Base-by-base conservation (phyloP, 192 early-diverging fungal species). In the Backusella psychrophila region DNA sequence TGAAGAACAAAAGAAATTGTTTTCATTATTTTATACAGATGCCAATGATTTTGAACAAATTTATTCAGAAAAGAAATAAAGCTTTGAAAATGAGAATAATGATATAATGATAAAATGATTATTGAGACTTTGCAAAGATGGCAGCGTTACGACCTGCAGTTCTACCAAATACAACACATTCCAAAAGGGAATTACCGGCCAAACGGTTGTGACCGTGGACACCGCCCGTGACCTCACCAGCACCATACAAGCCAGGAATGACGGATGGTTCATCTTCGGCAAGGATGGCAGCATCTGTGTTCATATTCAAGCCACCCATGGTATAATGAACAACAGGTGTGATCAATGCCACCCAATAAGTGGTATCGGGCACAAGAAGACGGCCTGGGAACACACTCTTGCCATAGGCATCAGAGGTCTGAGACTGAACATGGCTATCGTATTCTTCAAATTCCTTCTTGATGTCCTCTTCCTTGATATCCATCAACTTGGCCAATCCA, bases 191-290 rank as follows among this genome's bases (percentile, higher is more conserved):
- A 75, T 90, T 89, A 42, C 94, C 94, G 66, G 89, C 94, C 36
- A 95, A 86, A 52, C 94, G 90, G 85, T 95, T 95, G 71, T 89
- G 89, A 11, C 94, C 94, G 80, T 95, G 94, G 39, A 95, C 89
- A 56, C 94, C 94, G 46, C 93, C 94, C 23, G 92, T 91, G 41
- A 95, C 89, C 79, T 95, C 94, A 77, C 94, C 93, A 65, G 89
- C 89, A 23, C 93, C 94, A 75, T 89, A 88, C 23, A 94, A 79
- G 63, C 93, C 93, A 34, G 88, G 86, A 65, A 94, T 85, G 1
- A 76, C 75, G 33, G 81, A 44, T 12, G 75, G 78, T 69, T 79
- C 74, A 15, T 77, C 73, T 15, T 31, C 63, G 12, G 12, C 46
- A 2, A 39, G 38, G 8, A 59, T 49, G 21, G 31, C 75, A 77